A percentile compares a stretch with the other conserved stretches of the same genome.
Evolutionary conservation across 257 asterid species (phyloP).

Genomic region (Phtheirospermum japonicum): DNA sequence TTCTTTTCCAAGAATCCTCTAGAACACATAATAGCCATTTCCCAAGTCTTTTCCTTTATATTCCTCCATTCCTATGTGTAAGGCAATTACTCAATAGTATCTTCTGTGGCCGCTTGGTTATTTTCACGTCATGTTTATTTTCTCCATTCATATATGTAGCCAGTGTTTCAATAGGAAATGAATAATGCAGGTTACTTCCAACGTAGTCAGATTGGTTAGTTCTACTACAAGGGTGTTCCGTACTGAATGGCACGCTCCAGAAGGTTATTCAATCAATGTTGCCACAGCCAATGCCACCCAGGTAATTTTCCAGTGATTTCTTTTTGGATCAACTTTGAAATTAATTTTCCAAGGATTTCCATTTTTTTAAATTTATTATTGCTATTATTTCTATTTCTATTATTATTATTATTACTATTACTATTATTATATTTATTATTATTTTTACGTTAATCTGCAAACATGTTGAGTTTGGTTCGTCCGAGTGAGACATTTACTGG

Average conservation of each 20-base stretch:
- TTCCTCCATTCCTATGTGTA: background rate
- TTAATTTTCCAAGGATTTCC: background rate
- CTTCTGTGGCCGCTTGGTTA: background rate
- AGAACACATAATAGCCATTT: background rate
- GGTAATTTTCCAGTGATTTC: slow-evolving; percentile 37
- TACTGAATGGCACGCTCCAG: slow-evolving; percentile 79
- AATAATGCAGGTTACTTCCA: slow-evolving; percentile 71
- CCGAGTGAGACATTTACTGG: slow-evolving; percentile 4
- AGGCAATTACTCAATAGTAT: background rate
- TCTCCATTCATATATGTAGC: slow-evolving; percentile 18
- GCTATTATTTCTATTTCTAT: slow-evolving; percentile 7
- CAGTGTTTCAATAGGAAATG: slow-evolving; percentile 24
- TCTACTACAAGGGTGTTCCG: slow-evolving; percentile 71
- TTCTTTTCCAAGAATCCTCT: background rate
- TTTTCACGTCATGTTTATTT: background rate
- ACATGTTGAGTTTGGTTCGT: too few relatives aligned
- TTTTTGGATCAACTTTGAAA: slow-evolving; percentile 16
- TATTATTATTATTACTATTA: background rate
- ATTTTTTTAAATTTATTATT: too few relatives aligned
- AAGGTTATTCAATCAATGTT: slow-evolving; percentile 75
- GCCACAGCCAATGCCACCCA: slow-evolving; percentile 94
- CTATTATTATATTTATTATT: slow-evolving; percentile 13
- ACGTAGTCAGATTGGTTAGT: slow-evolving; percentile 69
- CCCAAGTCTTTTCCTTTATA: background rate
- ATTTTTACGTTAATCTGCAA: slow-evolving; percentile 15